Evolutionary conservation across 768 basidiomycete species (phyloP), one percentile per base, ranked within the genome.

Genomic region (Suillus subalutaceus): DNA sequence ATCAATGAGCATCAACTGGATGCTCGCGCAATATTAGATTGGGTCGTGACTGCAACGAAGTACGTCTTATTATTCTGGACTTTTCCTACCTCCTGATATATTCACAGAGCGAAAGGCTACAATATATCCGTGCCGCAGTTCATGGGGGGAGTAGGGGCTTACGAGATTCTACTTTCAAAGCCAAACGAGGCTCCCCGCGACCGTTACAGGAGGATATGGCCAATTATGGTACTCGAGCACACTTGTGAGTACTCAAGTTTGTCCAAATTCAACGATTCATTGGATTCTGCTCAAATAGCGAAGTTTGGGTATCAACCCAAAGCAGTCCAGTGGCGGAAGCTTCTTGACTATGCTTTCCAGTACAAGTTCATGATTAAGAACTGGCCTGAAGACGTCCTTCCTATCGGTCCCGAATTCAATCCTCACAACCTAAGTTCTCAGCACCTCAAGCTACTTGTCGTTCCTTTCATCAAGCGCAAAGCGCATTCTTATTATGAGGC

Each of bases 1-100:
- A 50, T 50, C 10, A 50, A 50, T 50, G 48, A 50, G 48, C 48
- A 50, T 50, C 48, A 50, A 50, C 48, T 50, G 48, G 48, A 46
- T 4, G 44, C 41, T 41, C 41, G 2, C 15, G 6, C 41, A 41
- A 41, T 41, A 15, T 41, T 41, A 41, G 41, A 41, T 41, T 41
- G 41, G 15, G 41, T 41, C 6, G 41, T 41, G 6, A 41, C 41
- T 6, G 41, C 41, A 43, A 43, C 2, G 4, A 43, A 43, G 43
- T 43, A 43, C 2, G 18, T 43, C 43, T 43, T 7, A 43, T 43
- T 43, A 1, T 43, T 43, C 18, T 18, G 18, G 7, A 18, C 43
- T 43, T 41, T 41, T 43, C 2, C 43, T 43, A 8, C 43, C 43
- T 46, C 10, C 46, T 48, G n/a, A 48, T 12, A 8, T 44, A 9